Percentiles rank a stretch among this genome's conserved stretches.
Evolutionary conservation across 768 basidiomycete genomes (phyloP).

Genomic region (Auriscalpium vulgare): DNA sequence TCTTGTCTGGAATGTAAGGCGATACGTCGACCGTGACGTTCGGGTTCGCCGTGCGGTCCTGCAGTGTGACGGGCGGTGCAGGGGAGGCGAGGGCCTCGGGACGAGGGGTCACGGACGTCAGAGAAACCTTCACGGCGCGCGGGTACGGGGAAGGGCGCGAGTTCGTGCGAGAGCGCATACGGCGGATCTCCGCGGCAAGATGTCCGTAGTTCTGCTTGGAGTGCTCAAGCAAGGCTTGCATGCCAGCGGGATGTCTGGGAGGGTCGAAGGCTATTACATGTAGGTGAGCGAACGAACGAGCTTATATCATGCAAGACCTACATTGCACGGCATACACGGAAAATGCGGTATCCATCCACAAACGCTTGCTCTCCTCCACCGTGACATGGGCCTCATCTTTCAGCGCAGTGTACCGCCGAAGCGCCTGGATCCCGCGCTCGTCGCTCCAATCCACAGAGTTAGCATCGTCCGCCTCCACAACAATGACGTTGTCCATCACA

Average conservation of each 20-base stretch:
- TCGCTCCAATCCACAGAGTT: conserved; percentile 55
- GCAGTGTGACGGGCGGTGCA: conserved; percentile 23
- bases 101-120: conserved; percentile 32
- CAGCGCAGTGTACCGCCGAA: conserved; percentile 63
- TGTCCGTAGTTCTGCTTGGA: conserved; percentile 66
- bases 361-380: conserved; percentile 55
- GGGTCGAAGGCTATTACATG: conserved; percentile 49
- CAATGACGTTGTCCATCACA: conserved; percentile 28
- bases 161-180: conserved; percentile 57
- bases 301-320: conserved; percentile 28
- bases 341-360: conserved; percentile 66
- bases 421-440: conserved; percentile 53
- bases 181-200: conserved; percentile 64
- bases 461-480: conserved; percentile 45
- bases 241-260: conserved; percentile 52
- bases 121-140: conserved; percentile 36
- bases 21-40: conserved; percentile 22
- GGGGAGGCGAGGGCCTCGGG: conserved; percentile 20
- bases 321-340: conserved; percentile 68
- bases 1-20: conserved; percentile 27
- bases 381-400: conserved; percentile 60
- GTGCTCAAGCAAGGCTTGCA: conserved; percentile 67
- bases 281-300: conserved; percentile 2
- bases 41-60: conserved; percentile 3
- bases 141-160: conserved; percentile 75